A percentile compares a stretch with the other conserved stretches of the same genome.
Evolutionary conservation across 75 land plant species (phyloP).

Genomic region (Pinus albicaulis): DNA sequence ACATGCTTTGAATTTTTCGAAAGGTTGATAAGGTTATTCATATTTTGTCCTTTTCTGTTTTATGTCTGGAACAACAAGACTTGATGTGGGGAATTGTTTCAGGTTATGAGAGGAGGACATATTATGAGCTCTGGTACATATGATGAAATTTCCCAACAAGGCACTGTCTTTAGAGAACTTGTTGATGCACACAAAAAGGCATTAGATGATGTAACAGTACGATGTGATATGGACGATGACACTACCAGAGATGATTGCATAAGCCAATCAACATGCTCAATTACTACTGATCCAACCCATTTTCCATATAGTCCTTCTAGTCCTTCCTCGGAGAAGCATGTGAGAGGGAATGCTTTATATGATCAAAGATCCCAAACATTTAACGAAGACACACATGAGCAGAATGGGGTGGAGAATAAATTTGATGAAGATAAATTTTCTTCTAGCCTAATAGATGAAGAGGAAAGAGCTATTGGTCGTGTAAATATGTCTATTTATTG

Average conservation of each 20-base stretch:
- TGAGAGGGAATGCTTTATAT: background rate
- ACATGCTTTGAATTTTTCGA: background rate
- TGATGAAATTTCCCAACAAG: constrained; percentile 14
- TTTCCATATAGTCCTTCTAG: no score
- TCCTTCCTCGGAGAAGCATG: background rate
- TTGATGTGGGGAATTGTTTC: background rate
- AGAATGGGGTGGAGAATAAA: background rate
- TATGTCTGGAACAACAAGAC: background rate
- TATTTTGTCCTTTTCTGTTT: background rate
- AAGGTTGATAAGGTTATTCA: background rate
- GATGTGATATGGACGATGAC: background rate
- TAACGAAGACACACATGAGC: background rate
- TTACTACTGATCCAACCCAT: background rate
- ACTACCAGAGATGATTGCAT: background rate
- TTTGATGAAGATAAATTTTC: background rate
- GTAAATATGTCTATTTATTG: constrained; percentile 27
- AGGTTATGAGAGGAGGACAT: constrained; percentile 34
- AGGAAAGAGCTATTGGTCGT: constrained; percentile 31
- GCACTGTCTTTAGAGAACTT: constrained; percentile 22
- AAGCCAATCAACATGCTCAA: constrained; percentile 7
- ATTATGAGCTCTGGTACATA: constrained; percentile 33
- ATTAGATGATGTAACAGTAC: constrained; percentile 18
- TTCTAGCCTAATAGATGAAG: constrained; percentile 30
- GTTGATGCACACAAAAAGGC: constrained; percentile 34
- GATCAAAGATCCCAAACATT: background rate